Evolutionary conservation across 1,284 basidiomycete genomes (phyloP).

Genomic region (Trichosporon inkin): DNA sequence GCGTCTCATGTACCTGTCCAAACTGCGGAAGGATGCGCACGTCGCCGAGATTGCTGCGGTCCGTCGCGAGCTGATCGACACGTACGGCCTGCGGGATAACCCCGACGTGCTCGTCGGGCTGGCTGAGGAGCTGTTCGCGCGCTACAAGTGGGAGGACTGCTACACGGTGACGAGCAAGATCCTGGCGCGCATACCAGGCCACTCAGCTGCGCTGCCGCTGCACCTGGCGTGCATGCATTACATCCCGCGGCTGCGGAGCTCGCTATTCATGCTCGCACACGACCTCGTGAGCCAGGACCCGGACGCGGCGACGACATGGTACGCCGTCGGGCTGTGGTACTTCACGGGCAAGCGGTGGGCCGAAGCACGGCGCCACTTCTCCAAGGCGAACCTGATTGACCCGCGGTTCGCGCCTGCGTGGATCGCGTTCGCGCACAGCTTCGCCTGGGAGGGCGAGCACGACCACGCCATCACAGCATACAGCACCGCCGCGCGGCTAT

Average conservation of each 20-base stretch:
- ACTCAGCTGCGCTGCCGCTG: slow-evolving; percentile 79
- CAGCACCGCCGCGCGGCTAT: slow-evolving; percentile 89
- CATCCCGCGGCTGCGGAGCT: slow-evolving; percentile 80
- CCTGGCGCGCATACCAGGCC: slow-evolving; percentile 70
- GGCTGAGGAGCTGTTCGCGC: slow-evolving; percentile 82
- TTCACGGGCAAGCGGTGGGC: slow-evolving; percentile 77
- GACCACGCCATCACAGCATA: slow-evolving; percentile 98
- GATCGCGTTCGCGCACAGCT: slow-evolving; percentile 96
- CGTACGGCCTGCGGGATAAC: slow-evolving; percentile 78
- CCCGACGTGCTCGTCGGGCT: slow-evolving; percentile 87
- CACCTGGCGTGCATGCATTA: slow-evolving; percentile 98
- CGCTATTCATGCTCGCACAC: slow-evolving; percentile 91
- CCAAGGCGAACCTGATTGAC: slow-evolving; percentile 95
- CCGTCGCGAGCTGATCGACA: slow-evolving; percentile 66
- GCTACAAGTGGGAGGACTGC: slow-evolving; percentile 91
- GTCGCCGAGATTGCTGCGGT: slow-evolving; percentile 73
- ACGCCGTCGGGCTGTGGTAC: slow-evolving; percentile 98
- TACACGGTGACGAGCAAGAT: slow-evolving; percentile 85
- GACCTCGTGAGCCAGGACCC: slow-evolving; percentile 91
- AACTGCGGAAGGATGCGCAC: slow-evolving; percentile 84
- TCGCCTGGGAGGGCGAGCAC: slow-evolving; percentile 94
- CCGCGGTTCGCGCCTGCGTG: slow-evolving; percentile 92
- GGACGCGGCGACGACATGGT: slow-evolving; percentile 90
- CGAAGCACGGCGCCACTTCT: slow-evolving; percentile 86
- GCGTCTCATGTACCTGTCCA: slow-evolving; percentile 82